phyloP scores from a whole-genome alignment of 2,329 filamentous ascomycete genomes.

The Pseudopyricularia javanii region DNA sequence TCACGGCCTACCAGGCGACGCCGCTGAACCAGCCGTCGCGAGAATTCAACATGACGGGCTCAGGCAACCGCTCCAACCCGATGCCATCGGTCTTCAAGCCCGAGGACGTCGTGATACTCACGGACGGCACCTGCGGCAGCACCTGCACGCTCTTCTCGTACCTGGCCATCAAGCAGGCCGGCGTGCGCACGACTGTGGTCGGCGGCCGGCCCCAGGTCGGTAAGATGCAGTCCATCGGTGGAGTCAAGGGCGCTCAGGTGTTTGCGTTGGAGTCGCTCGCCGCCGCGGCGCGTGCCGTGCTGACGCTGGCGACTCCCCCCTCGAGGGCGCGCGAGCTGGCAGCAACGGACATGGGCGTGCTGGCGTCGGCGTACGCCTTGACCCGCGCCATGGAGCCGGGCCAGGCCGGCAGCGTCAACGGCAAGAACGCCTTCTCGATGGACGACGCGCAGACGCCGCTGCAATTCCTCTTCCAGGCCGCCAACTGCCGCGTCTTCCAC shows the following conservation, averaged over 20 bases:
- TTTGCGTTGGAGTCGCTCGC: slow-evolving; percentile 17
- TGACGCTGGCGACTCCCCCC: slow-evolving; percentile 13
- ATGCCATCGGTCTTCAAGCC: slow-evolving; percentile 36
- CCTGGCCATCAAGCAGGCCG: slow-evolving; percentile 17
- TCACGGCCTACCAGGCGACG: slow-evolving; percentile 31
- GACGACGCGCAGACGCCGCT: slow-evolving; percentile 25
- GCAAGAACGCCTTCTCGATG: slow-evolving; percentile 21
- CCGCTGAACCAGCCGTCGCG: slow-evolving; percentile 22
- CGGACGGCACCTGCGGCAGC: slow-evolving; percentile 19
- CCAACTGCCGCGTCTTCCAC: slow-evolving; percentile 49
- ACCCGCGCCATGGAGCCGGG: slow-evolving; percentile 11
- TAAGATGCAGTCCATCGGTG: slow-evolving; percentile 52
- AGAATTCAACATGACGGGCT: slow-evolving; percentile 35
- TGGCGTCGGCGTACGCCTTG: slow-evolving; percentile 21
- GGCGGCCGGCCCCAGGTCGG: slow-evolving; percentile 43
- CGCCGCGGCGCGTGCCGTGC: slow-evolving; percentile 12
- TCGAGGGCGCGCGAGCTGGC: slow-evolving; percentile 13
- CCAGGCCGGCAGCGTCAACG: slow-evolving; percentile 17
- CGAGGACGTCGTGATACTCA: slow-evolving; percentile 39
- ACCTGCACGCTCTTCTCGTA: slow-evolving; percentile 18
- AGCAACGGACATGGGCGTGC: slow-evolving; percentile 3
- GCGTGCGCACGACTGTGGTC: slow-evolving; percentile 45
- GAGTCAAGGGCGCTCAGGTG: slow-evolving; percentile 43
- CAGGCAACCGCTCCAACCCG: slow-evolving; percentile 31
- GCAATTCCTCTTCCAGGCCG: slow-evolving; percentile 49